Conservation (phyloP, 345 rosid genomes). For the Hevea brasiliensis region DNA sequence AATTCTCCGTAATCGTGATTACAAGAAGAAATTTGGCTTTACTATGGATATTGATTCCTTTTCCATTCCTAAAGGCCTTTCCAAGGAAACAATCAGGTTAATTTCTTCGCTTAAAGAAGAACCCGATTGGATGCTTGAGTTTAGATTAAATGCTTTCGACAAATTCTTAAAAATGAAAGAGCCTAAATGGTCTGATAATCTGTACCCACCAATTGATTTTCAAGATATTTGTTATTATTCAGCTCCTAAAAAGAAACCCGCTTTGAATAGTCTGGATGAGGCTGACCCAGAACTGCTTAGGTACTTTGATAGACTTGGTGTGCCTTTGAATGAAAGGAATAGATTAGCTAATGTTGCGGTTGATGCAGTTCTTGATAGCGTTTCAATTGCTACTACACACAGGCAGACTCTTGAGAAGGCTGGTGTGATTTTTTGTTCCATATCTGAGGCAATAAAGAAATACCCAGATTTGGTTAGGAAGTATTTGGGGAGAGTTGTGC, state of each 20-base stretch:
- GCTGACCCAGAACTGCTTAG: slow-evolving; percentile 75
- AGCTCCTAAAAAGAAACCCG: slow-evolving; percentile 81
- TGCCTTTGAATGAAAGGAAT: slow-evolving; percentile 73
- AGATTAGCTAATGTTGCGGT: slow-evolving; percentile 86
- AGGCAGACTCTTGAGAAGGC: slow-evolving; percentile 66
- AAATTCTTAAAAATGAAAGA: slow-evolving; percentile 66
- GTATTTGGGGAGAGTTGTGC: slow-evolving; percentile 86
- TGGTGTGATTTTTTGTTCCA: slow-evolving; percentile 86
- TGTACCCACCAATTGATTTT: slow-evolving; percentile 63
- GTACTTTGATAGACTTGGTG: slow-evolving; percentile 74
- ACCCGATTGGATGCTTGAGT: slow-evolving; percentile 89
- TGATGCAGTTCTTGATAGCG: slow-evolving; percentile 92
- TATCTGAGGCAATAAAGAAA: slow-evolving; percentile 80
- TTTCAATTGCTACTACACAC: slow-evolving; percentile 85
- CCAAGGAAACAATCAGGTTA: slow-evolving; percentile 58
- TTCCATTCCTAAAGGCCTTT: slow-evolving; percentile 81
- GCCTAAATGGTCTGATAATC: slow-evolving; percentile 90
- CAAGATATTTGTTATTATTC: slow-evolving; percentile 90
- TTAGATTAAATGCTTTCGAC: slow-evolving; percentile 70
- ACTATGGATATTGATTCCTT: slow-evolving; percentile 66
- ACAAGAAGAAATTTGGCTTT: slow-evolving; percentile 75
- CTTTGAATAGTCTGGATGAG: slow-evolving; percentile 79
- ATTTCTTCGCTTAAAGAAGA: slow-evolving; percentile 75
- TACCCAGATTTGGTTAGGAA: slow-evolving; percentile 76
- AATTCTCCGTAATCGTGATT: slow-evolving; percentile 66